phyloP scores from a whole-genome alignment of 805 yeast species.

The Hanseniaspora opuntiae region DNA sequence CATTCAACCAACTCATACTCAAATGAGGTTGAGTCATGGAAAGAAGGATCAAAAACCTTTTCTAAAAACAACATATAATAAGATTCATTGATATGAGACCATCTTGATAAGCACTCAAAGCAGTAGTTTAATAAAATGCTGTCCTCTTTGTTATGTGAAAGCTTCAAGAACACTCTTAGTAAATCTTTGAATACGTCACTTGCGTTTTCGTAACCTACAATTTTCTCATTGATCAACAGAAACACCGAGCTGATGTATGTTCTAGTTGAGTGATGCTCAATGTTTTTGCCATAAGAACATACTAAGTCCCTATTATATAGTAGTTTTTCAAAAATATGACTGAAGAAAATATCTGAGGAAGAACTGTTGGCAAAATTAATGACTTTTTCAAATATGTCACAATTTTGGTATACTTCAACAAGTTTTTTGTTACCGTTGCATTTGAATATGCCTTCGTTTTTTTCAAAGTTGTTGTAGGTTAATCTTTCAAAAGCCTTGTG shows the following conservation, averaged over 20 bases:
- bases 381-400: not conserved
- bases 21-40: not conserved
- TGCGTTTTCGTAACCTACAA: not conserved
- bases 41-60: not conserved
- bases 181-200: not conserved
- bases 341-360: not conserved
- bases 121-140: not conserved
- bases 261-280: not conserved
- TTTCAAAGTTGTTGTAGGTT: not conserved
- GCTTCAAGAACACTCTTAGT: not conserved
- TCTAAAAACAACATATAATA: not conserved
- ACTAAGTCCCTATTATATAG: not conserved
- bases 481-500: not conserved
- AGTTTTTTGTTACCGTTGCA: not conserved
- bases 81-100: not conserved
- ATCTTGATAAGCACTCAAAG: not conserved
- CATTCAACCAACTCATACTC: not conserved
- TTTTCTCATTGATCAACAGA: not conserved
- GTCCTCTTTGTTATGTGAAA: not conserved
- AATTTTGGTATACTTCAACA: not conserved
- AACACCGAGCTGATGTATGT: not conserved
- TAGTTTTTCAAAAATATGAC: not conserved
- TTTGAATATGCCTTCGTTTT: not conserved
- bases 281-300: not conserved
- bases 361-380: not conserved